Evolutionary conservation across 495 filamentous ascomycete genomes (phyloP), one percentile per base, ranked within the genome.

Genomic region (Penicillium arizonense): DNA sequence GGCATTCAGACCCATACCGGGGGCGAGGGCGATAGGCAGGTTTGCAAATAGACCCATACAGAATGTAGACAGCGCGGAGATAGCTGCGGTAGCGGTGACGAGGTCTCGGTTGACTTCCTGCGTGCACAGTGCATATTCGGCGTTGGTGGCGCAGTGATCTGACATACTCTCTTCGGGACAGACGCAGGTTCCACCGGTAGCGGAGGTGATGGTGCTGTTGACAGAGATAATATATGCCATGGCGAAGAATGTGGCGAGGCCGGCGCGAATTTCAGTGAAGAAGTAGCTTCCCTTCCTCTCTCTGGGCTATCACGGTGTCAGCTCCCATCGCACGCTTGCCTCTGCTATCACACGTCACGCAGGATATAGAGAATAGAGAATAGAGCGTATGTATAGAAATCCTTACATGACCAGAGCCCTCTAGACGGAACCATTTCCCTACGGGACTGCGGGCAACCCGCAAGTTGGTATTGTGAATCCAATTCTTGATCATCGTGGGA

Each of bases 221-320:
- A 88, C 84, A 47, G 85, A 81, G 62, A 89, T 88, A 52, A 88
- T 87, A 68, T 89, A 93, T 61, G 89, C 88, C 89, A 92, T 92
- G 57, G 88, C 88, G 71, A 91, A 91, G 76, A 92, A 91, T 42
- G 89, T 88, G 28, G 88, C 88, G 2, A 91, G 66, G 47, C 88
- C 89, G 52, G 87, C 89, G 44, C 89, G 84, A 39, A 91, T 67
- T 71, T 92, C 88, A 20, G 87, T 91, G 57, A 88, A 82, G 74
- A 92, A 91, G 58, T 78, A 77, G n/a, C 85, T 83, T 1, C 84
- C 86, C 63, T 88, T 89, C 23, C 88, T 80, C 61, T 87, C 86
- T 61, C 72, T 77, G 43, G 74, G 82, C 74, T 82, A 47, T 32
- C 16, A 14, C 14, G 11, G 20, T 26, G 23, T 47, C 44, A n/a